A percentile compares a stretch with the other conserved stretches of the same genome.
These are phyloP conservation scores for Colletotrichum scovillei DNA, from an alignment of 2,329 filamentous ascomycete species.

Conservation along the genomic window DNA sequence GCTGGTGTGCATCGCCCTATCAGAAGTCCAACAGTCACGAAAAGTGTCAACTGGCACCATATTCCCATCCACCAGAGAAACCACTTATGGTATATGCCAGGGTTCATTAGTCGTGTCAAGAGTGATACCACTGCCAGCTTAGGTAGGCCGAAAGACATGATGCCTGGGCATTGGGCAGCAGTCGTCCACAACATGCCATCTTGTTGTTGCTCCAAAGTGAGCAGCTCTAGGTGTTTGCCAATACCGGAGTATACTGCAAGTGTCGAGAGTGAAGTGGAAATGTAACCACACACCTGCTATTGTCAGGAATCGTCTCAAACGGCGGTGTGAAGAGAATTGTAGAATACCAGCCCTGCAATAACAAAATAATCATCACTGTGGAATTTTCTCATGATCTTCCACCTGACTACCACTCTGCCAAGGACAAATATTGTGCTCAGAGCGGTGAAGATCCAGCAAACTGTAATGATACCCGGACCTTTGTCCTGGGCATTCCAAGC, in stretches of 20 bases:
- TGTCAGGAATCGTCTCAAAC: background rate
- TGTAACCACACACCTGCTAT: slow-evolving; percentile 7
- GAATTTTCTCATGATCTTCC: slow-evolving; percentile 43
- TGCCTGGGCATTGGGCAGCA: slow-evolving; percentile 49
- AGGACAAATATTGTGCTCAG: slow-evolving; percentile 43
- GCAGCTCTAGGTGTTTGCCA: slow-evolving; percentile 49
- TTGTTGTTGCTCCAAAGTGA: slow-evolving; percentile 44
- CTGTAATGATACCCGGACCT: slow-evolving; percentile 46
- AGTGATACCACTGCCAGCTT: slow-evolving; percentile 55
- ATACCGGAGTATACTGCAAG: slow-evolving; percentile 50
- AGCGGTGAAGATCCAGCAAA: slow-evolving; percentile 44
- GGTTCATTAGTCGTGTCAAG: slow-evolving; percentile 51
- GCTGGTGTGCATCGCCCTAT: slow-evolving; percentile 55
- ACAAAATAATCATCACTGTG: slow-evolving; percentile 52
- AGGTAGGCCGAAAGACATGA: slow-evolving; percentile 52
- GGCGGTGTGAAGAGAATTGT: background rate
- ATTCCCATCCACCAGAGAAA: slow-evolving; percentile 51
- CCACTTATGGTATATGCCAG: slow-evolving; percentile 45
- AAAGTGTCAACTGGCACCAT: slow-evolving; percentile 44
- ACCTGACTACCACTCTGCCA: slow-evolving; percentile 45
- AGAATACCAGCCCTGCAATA: slow-evolving; percentile 43
- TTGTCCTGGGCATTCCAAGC: slow-evolving; percentile 38
- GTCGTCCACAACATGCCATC: slow-evolving; percentile 49
- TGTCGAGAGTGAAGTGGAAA: slow-evolving; percentile 47
- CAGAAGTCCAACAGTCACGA: slow-evolving; percentile 51